Evolutionary conservation across 306 rosid genomes (phyloP).

Genomic region (Quercus alba): DNA sequence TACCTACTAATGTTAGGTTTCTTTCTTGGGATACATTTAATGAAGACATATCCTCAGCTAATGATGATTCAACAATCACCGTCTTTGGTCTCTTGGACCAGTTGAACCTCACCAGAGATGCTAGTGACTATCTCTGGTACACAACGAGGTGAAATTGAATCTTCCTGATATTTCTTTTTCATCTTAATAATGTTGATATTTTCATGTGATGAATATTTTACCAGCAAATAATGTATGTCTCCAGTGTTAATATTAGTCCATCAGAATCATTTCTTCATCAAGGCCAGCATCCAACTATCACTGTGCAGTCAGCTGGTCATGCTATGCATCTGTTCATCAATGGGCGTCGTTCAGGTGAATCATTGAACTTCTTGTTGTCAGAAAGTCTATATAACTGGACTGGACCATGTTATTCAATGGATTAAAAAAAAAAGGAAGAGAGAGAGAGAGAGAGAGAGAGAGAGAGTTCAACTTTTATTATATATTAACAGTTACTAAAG

Average conservation of each 20-base stretch:
- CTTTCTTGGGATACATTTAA: constrained; percentile 55
- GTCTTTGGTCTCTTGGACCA: constrained; percentile 71
- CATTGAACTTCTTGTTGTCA: background rate
- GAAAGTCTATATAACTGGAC: background rate
- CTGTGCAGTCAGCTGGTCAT: constrained; percentile 71
- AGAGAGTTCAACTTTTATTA: background rate
- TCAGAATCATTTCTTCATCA: constrained; percentile 58
- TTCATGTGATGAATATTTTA: background rate
- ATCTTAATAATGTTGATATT: background rate
- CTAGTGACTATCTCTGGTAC: constrained; percentile 84
- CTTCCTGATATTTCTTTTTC: constrained; percentile 10
- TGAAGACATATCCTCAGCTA: constrained; percentile 54
- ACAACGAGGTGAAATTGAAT: constrained; percentile 63
- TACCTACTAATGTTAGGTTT: constrained; percentile 33
- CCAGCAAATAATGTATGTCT: background rate
- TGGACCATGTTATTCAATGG: background rate
- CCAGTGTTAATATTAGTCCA: constrained; percentile 59
- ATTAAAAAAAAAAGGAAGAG: background rate
- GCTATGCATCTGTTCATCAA: constrained; percentile 72
- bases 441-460: background rate
- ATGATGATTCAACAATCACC: constrained; percentile 35
- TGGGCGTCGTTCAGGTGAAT: constrained; percentile 61
- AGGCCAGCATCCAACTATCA: constrained; percentile 59
- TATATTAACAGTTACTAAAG: background rate
- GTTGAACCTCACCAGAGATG: constrained; percentile 60